phyloP scores from a whole-genome alignment of 805 yeast species.

The Wickerhamomyces kurtzmanii region DNA sequence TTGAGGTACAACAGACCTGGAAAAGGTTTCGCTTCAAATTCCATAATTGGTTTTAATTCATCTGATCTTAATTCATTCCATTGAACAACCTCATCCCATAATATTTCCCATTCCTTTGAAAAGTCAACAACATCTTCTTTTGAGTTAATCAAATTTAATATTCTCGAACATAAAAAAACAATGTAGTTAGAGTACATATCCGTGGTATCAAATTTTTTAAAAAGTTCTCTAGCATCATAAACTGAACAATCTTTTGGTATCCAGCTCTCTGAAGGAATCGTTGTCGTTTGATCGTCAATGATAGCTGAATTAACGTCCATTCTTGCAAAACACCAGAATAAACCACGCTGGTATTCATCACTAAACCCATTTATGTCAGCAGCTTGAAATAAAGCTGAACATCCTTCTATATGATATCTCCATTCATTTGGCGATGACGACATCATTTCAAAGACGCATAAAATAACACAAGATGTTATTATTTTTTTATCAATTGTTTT shows the following conservation, averaged over 20 bases:
- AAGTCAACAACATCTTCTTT: slow-evolving; percentile 17
- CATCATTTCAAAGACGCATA: slow-evolving; percentile 33
- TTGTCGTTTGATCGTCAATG: slow-evolving; percentile 26
- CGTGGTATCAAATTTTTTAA: slow-evolving; percentile 14
- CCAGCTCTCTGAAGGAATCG: slow-evolving; percentile 25
- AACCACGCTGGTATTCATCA: slow-evolving; percentile 22
- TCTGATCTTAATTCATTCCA: slow-evolving; percentile 28
- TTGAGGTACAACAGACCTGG: slow-evolving; percentile 25
- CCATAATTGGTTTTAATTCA: slow-evolving; percentile 22
- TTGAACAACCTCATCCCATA: slow-evolving; percentile 28
- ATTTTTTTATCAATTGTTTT: slow-evolving; percentile 17
- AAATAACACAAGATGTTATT: slow-evolving; percentile 27
- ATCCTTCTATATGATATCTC: slow-evolving; percentile 29
- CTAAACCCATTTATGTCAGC: slow-evolving; percentile 28
- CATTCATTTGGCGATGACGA: slow-evolving; percentile 26
- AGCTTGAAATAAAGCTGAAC: slow-evolving; percentile 25
- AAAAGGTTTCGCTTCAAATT: slow-evolving; percentile 23
- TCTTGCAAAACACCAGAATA: slow-evolving; percentile 35
- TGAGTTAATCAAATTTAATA: slow-evolving; percentile 21
- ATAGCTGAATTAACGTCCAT: slow-evolving; percentile 28
- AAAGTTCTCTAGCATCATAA: slow-evolving; percentile 15
- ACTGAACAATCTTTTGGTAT: slow-evolving; percentile 17
- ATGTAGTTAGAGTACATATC: slow-evolving; percentile 31
- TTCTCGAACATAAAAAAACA: slow-evolving; percentile 27
- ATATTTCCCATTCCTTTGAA: slow-evolving; percentile 25